phyloP scores from a whole-genome alignment of 139 green algal genomes.

The Chloropicon primus region DNA sequence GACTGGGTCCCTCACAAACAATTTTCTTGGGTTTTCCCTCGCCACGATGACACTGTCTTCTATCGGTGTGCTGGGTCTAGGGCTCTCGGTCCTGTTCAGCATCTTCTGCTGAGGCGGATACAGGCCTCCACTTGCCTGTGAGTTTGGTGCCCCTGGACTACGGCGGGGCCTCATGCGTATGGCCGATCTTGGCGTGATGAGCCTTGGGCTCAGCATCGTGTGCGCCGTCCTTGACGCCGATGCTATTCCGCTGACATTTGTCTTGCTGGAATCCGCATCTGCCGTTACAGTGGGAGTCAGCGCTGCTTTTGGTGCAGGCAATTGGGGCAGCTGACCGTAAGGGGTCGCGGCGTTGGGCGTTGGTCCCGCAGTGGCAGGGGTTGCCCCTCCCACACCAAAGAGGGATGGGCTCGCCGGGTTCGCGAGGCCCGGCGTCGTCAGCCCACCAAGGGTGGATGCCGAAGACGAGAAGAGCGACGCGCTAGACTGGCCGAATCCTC shows the following conservation, averaged over 20 bases:
- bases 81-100: neutral
- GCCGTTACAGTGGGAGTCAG: neutral
- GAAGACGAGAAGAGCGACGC: conserved; percentile 20
- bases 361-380: too few species aligned
- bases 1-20: neutral
- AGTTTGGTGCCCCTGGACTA: neutral
- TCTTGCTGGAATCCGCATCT: neutral
- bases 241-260: neutral
- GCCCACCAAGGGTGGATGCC: conserved; percentile 7
- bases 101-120: neutral
- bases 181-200: neutral
- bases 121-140: neutral
- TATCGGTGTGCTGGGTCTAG: neutral
- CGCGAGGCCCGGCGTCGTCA: neutral
- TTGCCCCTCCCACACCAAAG: neutral
- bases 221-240: neutral
- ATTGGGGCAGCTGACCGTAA: neutral
- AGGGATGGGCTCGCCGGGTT: neutral
- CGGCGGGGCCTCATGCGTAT: neutral
- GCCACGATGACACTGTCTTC: neutral
- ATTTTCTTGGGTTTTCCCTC: neutral
- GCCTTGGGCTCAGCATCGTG: neutral
- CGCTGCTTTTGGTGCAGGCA: neutral
- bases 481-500: conserved; percentile 14
- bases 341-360: neutral